Base-by-base conservation (phyloP, 1,284 basidiomycete species). In the Ustilago nuda region DNA sequence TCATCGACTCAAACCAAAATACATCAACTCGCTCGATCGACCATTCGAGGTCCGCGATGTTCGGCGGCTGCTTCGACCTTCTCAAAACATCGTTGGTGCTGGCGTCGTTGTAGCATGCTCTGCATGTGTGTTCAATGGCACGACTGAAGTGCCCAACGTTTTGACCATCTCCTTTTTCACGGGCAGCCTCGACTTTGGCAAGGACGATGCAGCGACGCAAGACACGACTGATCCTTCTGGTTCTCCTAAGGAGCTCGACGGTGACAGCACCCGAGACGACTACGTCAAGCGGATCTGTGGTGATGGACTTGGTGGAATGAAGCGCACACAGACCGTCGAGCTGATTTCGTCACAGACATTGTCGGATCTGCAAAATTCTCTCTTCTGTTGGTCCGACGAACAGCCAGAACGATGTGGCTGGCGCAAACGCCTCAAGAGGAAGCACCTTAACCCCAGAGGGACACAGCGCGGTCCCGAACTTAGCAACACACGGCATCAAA, bases 381-480 rank as follows among this genome's bases (percentile, higher is more conserved):
- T 76, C 32, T 41, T 69, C 23, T 76, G 74, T 54, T 76, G 74
- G 74, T 72, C 74, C 3, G 66, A 76, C 27, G 66, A 70, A 27
- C 74, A 72, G 55, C 74, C 74, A 7, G 74, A 76, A 43, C 66
- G 70, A 9, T 32, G 17, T 6, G 66, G 56, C 8, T 76, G 74
- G 74, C 57, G 46, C 8, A 19, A 66, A n/a, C 68, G 73, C 9
- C 62, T 76, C 32, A 54, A 12, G 5, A 35, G 56, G 43, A 39
- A 61, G 9, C 56, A n/a, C 7, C 27, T 9, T 36, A 5, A 15
- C 6, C 13, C 12, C 27, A 32, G 7, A 11, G n/a, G 19, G 19
- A 7, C 6, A 8, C 43, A 45, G n/a, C 19, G 43, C 43, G 11
- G n/a, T 45, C n/a, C 6, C 9, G 43, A 19, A 23, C 8, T 27